Evolutionary conservation across 208 protist genomes (phyloP), one percentile per base, ranked within the genome.

Genomic region (Wallacemonas rigidus): DNA sequence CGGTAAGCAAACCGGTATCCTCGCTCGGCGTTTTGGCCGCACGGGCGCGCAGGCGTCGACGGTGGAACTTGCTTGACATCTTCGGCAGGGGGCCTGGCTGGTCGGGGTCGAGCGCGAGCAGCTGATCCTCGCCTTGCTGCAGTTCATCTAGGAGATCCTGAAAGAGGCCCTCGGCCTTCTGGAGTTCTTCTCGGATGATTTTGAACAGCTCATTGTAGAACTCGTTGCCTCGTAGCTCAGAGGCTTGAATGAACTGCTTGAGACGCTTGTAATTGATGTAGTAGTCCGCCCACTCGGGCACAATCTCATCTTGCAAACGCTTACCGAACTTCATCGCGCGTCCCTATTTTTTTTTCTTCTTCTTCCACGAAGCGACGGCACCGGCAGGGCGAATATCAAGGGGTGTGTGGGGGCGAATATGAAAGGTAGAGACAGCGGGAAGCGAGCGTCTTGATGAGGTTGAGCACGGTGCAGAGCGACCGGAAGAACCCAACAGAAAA

Each of bases 241-340:
- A 89, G 74, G 86, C 79, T 44, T 83, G 77, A 35, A 94, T 90
- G 48, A 95, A 89, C 65, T 89, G 84, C 78, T 97, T 97, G 2
- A 97, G 80, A 0, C 79, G 80, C 78, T 97, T 94, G 75, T 97
- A 97, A 70, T 86, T 89, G 44, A 97, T 88, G 77, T 97, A 97
- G 71, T 81, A 89, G 15, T 87, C 85, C n/a, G 71, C 73, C 90
- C 92, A 97, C 69, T 97, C 79, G 35, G 82, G 82, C 50, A 95
- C 85, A 39, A 93, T 85, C 76, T 97, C 89, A 67, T 95, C 88
- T 57, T 85, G 77, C 63, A 97, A 51, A 43, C 92, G 92, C 78
- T 97, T 97, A 14, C 92, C 92, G 71, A 97, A 97, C 87, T 97
- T 97, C 92, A 97, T 95, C 15, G 35, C 17, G n/a, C 26, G 26